Conservation (phyloP, 176 grass and related monocot species). For the Phoenix roebelenii region DNA sequence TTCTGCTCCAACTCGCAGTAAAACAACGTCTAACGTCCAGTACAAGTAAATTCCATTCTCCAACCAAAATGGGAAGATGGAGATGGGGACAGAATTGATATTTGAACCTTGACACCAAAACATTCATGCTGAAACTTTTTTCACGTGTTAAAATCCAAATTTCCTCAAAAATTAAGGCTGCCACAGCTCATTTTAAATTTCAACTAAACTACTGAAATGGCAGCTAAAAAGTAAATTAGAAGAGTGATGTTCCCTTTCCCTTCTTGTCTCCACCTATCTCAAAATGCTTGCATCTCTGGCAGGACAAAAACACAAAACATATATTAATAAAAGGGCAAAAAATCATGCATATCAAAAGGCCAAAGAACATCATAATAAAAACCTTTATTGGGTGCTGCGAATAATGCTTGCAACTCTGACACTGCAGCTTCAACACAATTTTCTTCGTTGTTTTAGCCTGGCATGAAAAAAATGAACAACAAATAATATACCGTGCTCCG, state of each 20-base stretch:
- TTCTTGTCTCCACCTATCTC: conserved; percentile 97
- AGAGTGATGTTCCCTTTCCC: conserved; percentile 94
- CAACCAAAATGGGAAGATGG: too few relatives aligned
- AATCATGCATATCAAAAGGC: not conserved
- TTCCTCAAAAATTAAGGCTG: too few relatives aligned
- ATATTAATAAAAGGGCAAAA: conserved; percentile 7
- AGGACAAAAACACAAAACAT: not conserved
- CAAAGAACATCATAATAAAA: conserved; percentile 4
- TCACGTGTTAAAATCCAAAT: too few relatives aligned
- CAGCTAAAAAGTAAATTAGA: conserved; percentile 33
- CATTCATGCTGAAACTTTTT: too few relatives aligned
- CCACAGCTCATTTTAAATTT: not conserved
- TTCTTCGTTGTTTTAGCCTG: conserved; percentile 95
- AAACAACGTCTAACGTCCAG: too few relatives aligned
- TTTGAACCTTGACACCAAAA: too few relatives aligned
- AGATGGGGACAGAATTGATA: too few relatives aligned
- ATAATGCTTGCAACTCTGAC: conserved; percentile 87
- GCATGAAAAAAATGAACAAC: not conserved
- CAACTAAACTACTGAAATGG: not conserved
- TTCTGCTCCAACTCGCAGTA: too few relatives aligned
- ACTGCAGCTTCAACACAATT: conserved; percentile 87
- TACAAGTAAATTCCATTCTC: too few relatives aligned
- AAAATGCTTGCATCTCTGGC: conserved; percentile 93
- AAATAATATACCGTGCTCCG: not conserved
- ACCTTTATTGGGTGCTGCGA: conserved; percentile 69